A percentile compares a stretch with the other conserved stretches of the same genome.
phyloP scores from a whole-genome alignment of 495 filamentous ascomycete species.

The Aspergillus leporis region DNA sequence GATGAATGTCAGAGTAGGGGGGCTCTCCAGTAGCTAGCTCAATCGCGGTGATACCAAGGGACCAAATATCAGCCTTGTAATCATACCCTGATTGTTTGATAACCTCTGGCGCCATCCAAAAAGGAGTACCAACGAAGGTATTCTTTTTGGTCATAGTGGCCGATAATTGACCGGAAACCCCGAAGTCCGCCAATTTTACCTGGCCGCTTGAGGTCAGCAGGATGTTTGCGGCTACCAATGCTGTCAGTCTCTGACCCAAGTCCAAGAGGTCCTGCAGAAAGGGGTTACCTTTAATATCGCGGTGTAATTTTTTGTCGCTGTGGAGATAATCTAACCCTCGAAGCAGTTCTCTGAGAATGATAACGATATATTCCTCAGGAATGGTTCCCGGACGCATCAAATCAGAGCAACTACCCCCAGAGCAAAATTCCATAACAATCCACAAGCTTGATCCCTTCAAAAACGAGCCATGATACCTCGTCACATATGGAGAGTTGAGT shows the following conservation, averaged over 20 bases:
- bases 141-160: constrained; percentile 99
- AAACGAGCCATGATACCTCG: constrained; percentile 94
- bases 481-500: constrained; percentile 91
- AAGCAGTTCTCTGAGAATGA: constrained; percentile 87
- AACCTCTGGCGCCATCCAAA: constrained; percentile 99
- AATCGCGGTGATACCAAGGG: constrained; percentile 94
- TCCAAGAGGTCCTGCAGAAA: not conserved
- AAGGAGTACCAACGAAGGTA: constrained; percentile 96
- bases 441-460: constrained; percentile 93
- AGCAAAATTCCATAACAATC: constrained; percentile 97
- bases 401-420: constrained; percentile 89
- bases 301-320: constrained; percentile 89
- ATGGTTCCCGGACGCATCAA: constrained; percentile 92
- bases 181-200: constrained; percentile 97
- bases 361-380: constrained; percentile 88
- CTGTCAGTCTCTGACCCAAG: constrained; percentile 18
- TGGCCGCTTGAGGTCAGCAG: constrained; percentile 85
- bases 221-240: constrained; percentile 77
- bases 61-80: constrained; percentile 99
- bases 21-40: constrained; percentile 92
- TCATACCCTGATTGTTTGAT: constrained; percentile 99
- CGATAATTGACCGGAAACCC: constrained; percentile 94
- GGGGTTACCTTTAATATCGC: constrained; percentile 87
- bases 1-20: constrained; percentile 94
- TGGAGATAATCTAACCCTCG: constrained; percentile 92